Conservation (phyloP, 2,329 filamentous ascomycete genomes). For the Fusarium guadeloupense region DNA sequence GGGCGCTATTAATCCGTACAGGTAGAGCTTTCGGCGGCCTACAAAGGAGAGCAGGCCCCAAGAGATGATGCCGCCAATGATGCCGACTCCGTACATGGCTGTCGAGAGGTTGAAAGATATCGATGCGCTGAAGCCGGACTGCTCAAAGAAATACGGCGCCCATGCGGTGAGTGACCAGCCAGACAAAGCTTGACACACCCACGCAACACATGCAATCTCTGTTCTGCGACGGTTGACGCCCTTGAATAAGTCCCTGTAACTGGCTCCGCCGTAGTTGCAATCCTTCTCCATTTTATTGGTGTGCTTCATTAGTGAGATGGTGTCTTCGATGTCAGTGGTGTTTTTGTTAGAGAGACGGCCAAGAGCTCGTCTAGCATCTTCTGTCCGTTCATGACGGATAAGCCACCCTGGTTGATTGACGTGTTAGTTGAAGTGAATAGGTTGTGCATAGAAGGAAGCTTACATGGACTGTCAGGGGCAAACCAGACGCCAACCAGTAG, state of each 20-base stretch:
- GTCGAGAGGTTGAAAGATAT: conserved; percentile 53
- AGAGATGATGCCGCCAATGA: conserved; percentile 52
- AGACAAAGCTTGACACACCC: conserved; percentile 42
- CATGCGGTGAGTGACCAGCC: conserved; percentile 36
- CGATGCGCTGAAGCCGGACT: conserved; percentile 51
- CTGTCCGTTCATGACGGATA: conserved; percentile 48
- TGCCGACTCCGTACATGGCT: conserved; percentile 52
- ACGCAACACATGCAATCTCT: conserved; percentile 43
- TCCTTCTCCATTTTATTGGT: conserved; percentile 55
- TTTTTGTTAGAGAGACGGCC: conserved; percentile 45
- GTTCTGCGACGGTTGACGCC: conserved; percentile 43
- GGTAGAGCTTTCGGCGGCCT: conserved; percentile 54
- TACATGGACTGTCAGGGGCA: conserved; percentile 54
- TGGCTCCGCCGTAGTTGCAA: conserved; percentile 47
- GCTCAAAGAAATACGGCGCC: conserved; percentile 54
- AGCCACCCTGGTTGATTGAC: conserved; percentile 45
- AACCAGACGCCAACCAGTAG: conserved; percentile 49
- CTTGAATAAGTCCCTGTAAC: conserved; percentile 32
- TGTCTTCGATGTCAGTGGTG: conserved; percentile 53
- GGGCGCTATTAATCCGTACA: conserved; percentile 46
- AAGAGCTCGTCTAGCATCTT: conserved; percentile 47
- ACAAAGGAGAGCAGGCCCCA: conserved; percentile 51
- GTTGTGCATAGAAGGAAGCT: neutral
- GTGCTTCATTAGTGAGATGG: conserved; percentile 53
- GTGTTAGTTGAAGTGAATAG: neutral